Base-by-base conservation (phyloP, 1,284 basidiomycete genomes). In the Volvariella volvacea region DNA sequence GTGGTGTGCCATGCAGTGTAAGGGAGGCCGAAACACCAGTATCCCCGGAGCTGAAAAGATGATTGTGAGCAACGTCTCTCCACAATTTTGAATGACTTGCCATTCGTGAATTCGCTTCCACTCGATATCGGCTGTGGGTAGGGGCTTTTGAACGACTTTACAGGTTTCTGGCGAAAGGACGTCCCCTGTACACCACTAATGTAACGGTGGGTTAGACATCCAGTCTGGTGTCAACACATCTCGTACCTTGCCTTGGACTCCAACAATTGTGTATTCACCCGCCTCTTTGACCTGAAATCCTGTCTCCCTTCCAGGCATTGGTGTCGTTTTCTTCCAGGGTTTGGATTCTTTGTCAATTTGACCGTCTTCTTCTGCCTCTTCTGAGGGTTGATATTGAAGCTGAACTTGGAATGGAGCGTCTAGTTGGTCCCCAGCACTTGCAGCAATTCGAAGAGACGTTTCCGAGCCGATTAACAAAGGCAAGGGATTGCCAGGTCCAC, bases 101-200 rank as follows among this genome's bases (percentile, higher is more conserved):
- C 91, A 92, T 68, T 93, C 95, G 54, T 94, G 88, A 52, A 98
- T 88, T 43, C 87, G 84, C 56, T 84, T 86, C 76, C 93, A 92
- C 59, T 86, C 79, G 51, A 96, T 90, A 56, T 92, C 82, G 10
- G 88, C 85, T 1, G 76, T 80, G 1, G 92, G 91, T 32, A 74
- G 62, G 1, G 88, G 88, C 48, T 83, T 74, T 56, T 91, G 78
- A 30, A 87, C 66, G 1, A 92, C 86, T 40, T 68, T 74, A 55
- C 88, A 92, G 2, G 68, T 76, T 45, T 89, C 86, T 0, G 92
- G 91, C 45, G 86, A 86, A 36, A 90, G 66, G 0, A 96, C 78
- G 44, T 85, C 83, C 1, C 92, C 92, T 30, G 76, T 67, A 52
- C 87, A 86, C 71, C 88, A 73, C 74, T 81, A 47, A 31, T 25